Percentiles rank a stretch among this genome's conserved stretches.
Conservation (phyloP, 768 basidiomycete species). For the Exsudoporus frostii region DNA sequence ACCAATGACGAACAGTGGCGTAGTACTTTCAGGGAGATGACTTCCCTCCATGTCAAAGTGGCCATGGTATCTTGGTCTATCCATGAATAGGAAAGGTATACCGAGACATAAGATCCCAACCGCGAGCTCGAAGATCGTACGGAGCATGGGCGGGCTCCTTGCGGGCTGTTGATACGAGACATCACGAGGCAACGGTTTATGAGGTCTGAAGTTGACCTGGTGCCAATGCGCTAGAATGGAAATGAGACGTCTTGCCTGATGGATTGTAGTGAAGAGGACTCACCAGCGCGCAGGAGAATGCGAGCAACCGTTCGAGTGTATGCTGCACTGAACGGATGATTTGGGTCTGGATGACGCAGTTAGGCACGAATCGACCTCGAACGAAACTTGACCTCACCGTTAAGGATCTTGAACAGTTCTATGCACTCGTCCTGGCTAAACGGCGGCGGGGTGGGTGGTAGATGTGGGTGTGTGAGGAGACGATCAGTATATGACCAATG, state of each 20-base stretch:
- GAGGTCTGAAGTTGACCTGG: slow-evolving; percentile 64
- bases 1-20: slow-evolving; percentile 60
- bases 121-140: slow-evolving; percentile 54
- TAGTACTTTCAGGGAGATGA: slow-evolving; percentile 42
- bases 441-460: slow-evolving; percentile 49
- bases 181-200: slow-evolving; percentile 62
- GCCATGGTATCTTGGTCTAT: slow-evolving; percentile 44
- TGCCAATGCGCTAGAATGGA: slow-evolving; percentile 55
- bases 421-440: slow-evolving; percentile 78
- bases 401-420: slow-evolving; percentile 62
- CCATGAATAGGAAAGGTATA: slow-evolving; percentile 73
- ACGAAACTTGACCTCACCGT: slow-evolving; percentile 19
- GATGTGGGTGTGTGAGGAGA: slow-evolving; percentile 55
- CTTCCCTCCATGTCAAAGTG: slow-evolving; percentile 58
- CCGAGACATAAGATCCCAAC: slow-evolving; percentile 68
- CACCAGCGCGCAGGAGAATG: slow-evolving; percentile 65
- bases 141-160: slow-evolving; percentile 40
- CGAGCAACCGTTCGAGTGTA: slow-evolving; percentile 67
- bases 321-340: slow-evolving; percentile 33
- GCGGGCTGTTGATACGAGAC: slow-evolving; percentile 30
- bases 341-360: slow-evolving; percentile 14
- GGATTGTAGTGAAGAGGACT: slow-evolving; percentile 23
- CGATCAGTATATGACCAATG: slow-evolving; percentile 84
- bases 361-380: neutral
- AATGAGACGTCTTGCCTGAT: neutral